Evolutionary conservation across 441 rosid species (phyloP).

Genomic region (Sinapis alba): DNA sequence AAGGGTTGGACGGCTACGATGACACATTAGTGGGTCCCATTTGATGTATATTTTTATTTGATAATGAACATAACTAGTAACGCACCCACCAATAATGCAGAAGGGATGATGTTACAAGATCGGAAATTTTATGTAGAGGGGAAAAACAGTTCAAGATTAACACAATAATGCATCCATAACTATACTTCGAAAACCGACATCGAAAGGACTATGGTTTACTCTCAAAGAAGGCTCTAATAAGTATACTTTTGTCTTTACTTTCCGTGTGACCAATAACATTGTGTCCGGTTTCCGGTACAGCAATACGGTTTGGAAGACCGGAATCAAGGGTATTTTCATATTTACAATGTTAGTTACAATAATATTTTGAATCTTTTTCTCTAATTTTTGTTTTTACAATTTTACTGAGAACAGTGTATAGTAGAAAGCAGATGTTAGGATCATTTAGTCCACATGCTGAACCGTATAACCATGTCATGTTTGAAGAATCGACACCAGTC

Average conservation of each 20-base stretch:
- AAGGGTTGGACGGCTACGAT: conserved; percentile 27
- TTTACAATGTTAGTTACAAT: not conserved
- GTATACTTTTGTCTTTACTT: conserved; percentile 66
- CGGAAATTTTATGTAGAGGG: not conserved
- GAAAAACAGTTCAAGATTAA: not conserved
- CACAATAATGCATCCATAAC: not conserved
- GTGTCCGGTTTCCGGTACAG: conserved; percentile 77
- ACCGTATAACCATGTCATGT: conserved; percentile 58
- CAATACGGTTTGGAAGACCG: conserved; percentile 72
- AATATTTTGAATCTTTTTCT: not conserved
- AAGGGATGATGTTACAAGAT: not conserved
- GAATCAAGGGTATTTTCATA: conserved; percentile 53
- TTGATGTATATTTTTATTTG: not conserved
- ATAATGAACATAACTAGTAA: not conserved
- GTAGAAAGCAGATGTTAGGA: conserved; percentile 67
- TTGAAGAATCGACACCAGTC: conserved; percentile 73
- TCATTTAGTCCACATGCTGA: conserved; percentile 71
- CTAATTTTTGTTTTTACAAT: not conserved
- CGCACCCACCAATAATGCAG: conserved; percentile 13
- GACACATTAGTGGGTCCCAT: conserved; percentile 16
- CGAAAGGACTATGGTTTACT: conserved; percentile 73
- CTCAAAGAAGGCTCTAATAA: conserved; percentile 69
- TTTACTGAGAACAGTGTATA: conserved; percentile 47
- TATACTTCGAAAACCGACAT: conserved; percentile 37
- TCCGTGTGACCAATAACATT: conserved; percentile 72